Evolutionary conservation across 768 basidiomycete genomes (phyloP), one percentile per base, ranked within the genome.

Genomic region (Atractiella rhizophila): DNA sequence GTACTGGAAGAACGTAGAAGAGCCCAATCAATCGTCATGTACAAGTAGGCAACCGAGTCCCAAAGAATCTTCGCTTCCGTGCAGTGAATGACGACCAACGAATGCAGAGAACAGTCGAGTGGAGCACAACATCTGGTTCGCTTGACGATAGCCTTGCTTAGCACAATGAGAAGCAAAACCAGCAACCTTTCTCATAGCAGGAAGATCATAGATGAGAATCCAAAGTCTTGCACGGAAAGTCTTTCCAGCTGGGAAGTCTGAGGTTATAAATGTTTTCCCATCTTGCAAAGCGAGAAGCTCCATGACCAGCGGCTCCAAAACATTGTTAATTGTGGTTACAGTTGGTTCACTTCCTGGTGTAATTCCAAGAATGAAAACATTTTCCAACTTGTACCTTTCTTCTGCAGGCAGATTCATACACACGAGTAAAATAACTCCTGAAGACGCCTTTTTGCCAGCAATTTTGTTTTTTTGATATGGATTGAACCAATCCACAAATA

Each of bases 131-230:
- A n/a, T n/a, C n/a, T n/a, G n/a, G n/a, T n/a, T n/a, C n/a, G n/a
- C n/a, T n/a, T n/a, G n/a, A n/a, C n/a, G n/a, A n/a, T n/a, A n/a
- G n/a, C n/a, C n/a, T n/a, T n/a, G n/a, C n/a, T n/a, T 47, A 18
- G 48, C 41, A 13, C 5, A 26, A 26, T 46, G 51, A 19, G 45
- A 6, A 13, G 45, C 15, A 44, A 27, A 52, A 15, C 51, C 50
- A 37, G 47, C 42, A 27, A 45, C 38, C 29, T 52, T 50, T 5
- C 39, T 24, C 16, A 50, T 37, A 11, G 48, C 50, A 13, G 16
- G 29, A 1, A 48, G 43, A 43, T 51, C 50, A 25, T 46, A 42
- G 37, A 52, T 42, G 24, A 35, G 23, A 15, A 44, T 37, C n/a
- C 49, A 31, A n/a, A 54, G 25, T n/a, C 35, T 21, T 21, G 39